Evolutionary conservation across 108 stramenopile genomes (phyloP).

Genomic region (Phaeodactylum tricornutum): DNA sequence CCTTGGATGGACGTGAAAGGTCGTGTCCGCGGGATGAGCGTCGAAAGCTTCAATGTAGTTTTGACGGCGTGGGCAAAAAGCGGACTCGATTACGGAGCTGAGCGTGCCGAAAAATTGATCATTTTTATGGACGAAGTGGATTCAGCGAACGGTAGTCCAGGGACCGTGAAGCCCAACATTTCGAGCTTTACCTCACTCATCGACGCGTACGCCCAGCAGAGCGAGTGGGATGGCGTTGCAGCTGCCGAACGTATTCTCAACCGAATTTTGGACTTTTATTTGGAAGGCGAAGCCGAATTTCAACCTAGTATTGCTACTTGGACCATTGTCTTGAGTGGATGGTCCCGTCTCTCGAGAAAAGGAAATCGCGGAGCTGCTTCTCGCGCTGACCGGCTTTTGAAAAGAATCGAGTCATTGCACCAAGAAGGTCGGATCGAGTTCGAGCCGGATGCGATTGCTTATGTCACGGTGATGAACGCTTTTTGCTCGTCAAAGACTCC

Average conservation of each 20-base stretch:
- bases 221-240: slow-evolving; percentile 23
- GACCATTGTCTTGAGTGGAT: slow-evolving; percentile 40
- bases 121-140: slow-evolving; percentile 36
- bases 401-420: slow-evolving; percentile 43
- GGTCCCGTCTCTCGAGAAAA: slow-evolving; percentile 29
- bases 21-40: slow-evolving; percentile 8
- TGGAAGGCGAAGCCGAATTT: slow-evolving; percentile 7
- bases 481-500: slow-evolving; percentile 26
- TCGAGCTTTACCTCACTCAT: slow-evolving; percentile 39
- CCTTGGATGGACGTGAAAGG: slow-evolving; percentile 12
- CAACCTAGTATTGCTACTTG: slow-evolving; percentile 38
- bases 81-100: slow-evolving; percentile 44
- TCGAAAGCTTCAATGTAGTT: slow-evolving; percentile 15
- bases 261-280: slow-evolving; percentile 21
- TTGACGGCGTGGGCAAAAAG: slow-evolving; percentile 8
- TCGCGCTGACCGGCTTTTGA: slow-evolving; percentile 40
- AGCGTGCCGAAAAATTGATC: slow-evolving; percentile 46
- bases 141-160: slow-evolving; percentile 7
- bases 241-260: slow-evolving; percentile 29
- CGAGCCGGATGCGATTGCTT: slow-evolving; percentile 32
- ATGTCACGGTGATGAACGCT: slow-evolving; percentile 44
- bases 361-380: slow-evolving; percentile 32
- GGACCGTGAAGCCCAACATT: slow-evolving; percentile 18
- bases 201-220: slow-evolving; percentile 35
- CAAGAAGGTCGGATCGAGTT: slow-evolving; percentile 22